A percentile compares a stretch with the other conserved stretches of the same genome.
phyloP scores from a whole-genome alignment of 805 yeast genomes.

The Wickerhamiella slavikovae region DNA sequence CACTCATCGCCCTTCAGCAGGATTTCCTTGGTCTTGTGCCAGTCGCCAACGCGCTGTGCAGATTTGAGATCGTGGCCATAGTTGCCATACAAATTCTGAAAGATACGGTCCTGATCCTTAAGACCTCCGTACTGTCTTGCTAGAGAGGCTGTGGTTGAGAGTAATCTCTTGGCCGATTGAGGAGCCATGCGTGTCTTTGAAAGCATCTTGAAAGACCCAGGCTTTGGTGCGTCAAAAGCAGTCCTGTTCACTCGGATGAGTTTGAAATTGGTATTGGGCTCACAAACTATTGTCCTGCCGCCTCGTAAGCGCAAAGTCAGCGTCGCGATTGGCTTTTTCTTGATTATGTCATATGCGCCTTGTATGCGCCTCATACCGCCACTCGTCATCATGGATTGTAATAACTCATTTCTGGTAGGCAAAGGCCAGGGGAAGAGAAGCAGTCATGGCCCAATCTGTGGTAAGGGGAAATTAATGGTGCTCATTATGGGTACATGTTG shows the following conservation, averaged over 20 bases:
- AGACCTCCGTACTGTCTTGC: constrained; percentile 38
- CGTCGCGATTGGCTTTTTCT: no score
- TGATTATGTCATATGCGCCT: no score
- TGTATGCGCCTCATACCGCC: no score
- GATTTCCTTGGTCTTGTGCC: constrained; percentile 82
- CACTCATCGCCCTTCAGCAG: constrained; percentile 66
- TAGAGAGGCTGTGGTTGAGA: constrained; percentile 13
- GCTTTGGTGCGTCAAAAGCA: neutral
- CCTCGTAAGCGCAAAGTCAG: no score
- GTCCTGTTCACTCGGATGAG: neutral
- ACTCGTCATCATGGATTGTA: no score
- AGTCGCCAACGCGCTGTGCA: constrained; percentile 67
- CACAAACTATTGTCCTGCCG: no score
- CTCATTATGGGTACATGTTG: no score
- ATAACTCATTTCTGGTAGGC: no score
- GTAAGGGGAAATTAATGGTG: no score
- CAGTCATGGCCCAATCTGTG: no score
- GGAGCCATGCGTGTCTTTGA: neutral
- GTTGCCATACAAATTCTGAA: constrained; percentile 60
- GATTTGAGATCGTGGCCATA: constrained; percentile 59
- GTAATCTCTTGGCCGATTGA: neutral
- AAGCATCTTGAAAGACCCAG: neutral
- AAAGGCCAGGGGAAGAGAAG: no score
- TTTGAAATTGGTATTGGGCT: neutral
- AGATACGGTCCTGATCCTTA: constrained; percentile 66